phyloP scores from a whole-genome alignment of 1,284 basidiomycete genomes.

The Microbotryomycetes sp. region DNA sequence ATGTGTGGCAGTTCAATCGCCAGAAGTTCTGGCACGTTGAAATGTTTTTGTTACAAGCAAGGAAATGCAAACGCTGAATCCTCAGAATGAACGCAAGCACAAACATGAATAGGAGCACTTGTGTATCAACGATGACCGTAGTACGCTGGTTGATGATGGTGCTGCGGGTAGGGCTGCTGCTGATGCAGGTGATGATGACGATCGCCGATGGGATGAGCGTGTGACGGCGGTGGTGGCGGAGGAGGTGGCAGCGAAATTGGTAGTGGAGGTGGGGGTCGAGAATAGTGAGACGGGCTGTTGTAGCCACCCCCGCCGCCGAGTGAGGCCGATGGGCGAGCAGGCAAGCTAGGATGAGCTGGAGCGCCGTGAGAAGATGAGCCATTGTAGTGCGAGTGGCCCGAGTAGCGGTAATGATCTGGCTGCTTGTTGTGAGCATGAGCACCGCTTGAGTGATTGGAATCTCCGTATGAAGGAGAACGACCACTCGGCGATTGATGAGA shows the following conservation, averaged over 20 bases:
- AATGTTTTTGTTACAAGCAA: too few relatives aligned
- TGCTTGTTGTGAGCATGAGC: neutral
- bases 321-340: neutral
- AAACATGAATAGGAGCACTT: too few relatives aligned
- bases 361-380: neutral
- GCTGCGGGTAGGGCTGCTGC: neutral
- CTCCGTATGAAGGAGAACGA: neutral
- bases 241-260: neutral
- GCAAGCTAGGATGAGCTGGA: neutral
- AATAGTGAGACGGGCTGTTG: too few relatives aligned
- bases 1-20: too few relatives aligned
- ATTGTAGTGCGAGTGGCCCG: neutral
- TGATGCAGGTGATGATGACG: neutral
- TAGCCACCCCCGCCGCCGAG: too few relatives aligned
- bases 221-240: neutral
- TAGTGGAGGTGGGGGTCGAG: too few relatives aligned
- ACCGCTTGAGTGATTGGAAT: neutral
- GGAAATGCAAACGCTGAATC: too few relatives aligned
- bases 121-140: too few relatives aligned
- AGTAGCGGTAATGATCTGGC: neutral
- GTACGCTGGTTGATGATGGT: too few relatives aligned
- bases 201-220: neutral
- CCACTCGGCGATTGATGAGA: neutral
- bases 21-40: too few relatives aligned
- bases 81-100: too few relatives aligned